Evolutionary conservation across 2,329 filamentous ascomycete genomes (phyloP), one percentile per base, ranked within the genome.

Genomic region (Botrytis aclada): DNA sequence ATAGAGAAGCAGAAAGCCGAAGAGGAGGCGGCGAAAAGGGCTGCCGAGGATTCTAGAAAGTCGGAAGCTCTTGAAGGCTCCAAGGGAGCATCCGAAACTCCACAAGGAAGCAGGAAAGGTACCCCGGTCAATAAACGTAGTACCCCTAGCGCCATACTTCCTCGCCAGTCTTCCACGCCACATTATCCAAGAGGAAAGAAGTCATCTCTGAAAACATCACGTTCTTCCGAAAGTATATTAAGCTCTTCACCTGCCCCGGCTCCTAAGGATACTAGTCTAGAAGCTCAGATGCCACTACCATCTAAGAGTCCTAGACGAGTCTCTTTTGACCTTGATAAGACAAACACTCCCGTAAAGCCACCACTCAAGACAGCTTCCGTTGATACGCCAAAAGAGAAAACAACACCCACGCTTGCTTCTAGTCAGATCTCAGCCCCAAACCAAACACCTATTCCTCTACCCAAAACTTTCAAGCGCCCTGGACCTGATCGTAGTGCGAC

Each of bases 101-200:
- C 66, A n/a, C 66, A 71, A 34, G 37, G 34, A 61, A 58, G 66
- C 25, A 32, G 56, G 29, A 45, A 63, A 65, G 63, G 73, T 62
- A 67, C 74, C 67, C 56, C 64, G 51, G n/a, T 69, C 64, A 10
- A 75, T 70, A 29, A 71, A 74, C n/a, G 67, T 47, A 25, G 66
- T 54, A 47, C 65, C 67, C 51, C 73, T 32, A 66, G 72, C 8
- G 70, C 74, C 8, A 74, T 75, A 41, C 74, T 74, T 20, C 73
- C 74, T 45, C 65, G 65, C 20, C 75, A 76, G 60, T 79, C 78
- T 6, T 75, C 77, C 2, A 80, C 79, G 20, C 72, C 78, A 2
- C 77, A 76, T 58, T 76, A 79, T 45, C 78, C 79, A 25, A 73
- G 43, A 39, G 75, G 77, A 18, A 75, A 76, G 45, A 79, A 77